Base-by-base conservation (phyloP, 2,329 filamentous ascomycete species). In the Pseudogymnoascus sp. region DNA sequence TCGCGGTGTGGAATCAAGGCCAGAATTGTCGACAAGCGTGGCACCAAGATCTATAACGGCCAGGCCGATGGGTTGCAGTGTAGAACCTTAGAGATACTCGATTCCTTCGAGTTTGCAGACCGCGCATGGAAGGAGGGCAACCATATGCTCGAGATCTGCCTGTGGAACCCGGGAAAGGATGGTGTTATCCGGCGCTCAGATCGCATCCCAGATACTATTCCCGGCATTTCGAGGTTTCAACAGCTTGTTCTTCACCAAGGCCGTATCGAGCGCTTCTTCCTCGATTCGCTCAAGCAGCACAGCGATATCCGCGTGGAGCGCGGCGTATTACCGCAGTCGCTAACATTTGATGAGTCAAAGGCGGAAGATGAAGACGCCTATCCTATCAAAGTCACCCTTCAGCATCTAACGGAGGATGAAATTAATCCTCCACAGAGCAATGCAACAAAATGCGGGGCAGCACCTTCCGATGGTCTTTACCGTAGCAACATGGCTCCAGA, bases 221-320 rank as follows among this genome's bases (percentile, higher is more conserved):
- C 80, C 0, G 84, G 83, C 0, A 76, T 88, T 59, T 86, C 80
- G 21, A 80, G 81, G 4, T 89, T 88, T 66, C 82, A 84, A 62
- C 82, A 90, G 69, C 81, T 85, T 2, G 83, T 89, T 3, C 72
- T 92, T 39, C 87, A 90, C 67, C 88, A 91, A 73, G 88, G 87
- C 11, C 81, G 87, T 1, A 84, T 90, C 64, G 88, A 91, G 69
- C 77, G 80, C 1, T 87, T 86, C 70, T 85, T 89, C 67, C 76
- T 87, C 0, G 84, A 88, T 65, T 80, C 81, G 52, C 82, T 88
- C 60, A 78, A 79, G 65, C 74, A 82, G 61, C 72, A 82, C 67
- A 81, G 80, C 2, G 78, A 81, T 14, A 80, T 86, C 55, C 69
- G 72, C 4, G 78, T 90, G 11, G 86, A 89, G 67, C 78, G 85